A percentile compares a stretch with the other conserved stretches of the same genome.
phyloP scores from a whole-genome alignment of 176 grass and related monocot species.

The Ensete glaucum region DNA sequence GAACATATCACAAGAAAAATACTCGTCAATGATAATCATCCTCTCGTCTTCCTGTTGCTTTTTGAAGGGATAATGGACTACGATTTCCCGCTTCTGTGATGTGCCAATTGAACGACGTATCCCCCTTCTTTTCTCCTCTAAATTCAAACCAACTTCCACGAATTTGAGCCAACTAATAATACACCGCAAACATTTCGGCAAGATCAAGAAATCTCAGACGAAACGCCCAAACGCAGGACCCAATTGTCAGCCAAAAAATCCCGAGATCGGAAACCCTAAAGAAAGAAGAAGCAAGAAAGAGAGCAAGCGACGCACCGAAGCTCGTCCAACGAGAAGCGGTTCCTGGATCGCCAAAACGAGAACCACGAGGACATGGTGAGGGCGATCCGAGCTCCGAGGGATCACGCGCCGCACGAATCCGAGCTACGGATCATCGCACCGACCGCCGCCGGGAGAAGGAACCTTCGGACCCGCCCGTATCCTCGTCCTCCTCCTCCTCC shows the following conservation, averaged over 20 bases:
- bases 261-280: slow-evolving; percentile 3
- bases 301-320: slow-evolving; percentile 49
- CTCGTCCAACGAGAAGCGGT: slow-evolving; percentile 89
- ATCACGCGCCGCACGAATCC: slow-evolving; percentile 9
- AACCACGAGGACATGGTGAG: slow-evolving; percentile 61
- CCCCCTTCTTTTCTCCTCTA: not conserved
- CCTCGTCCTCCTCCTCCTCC: not conserved
- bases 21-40: not conserved
- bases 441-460: not conserved
- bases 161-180: not conserved
- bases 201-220: not conserved
- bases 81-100: not conserved
- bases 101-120: not conserved
- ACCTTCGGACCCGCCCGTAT: not conserved
- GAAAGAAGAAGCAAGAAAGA: slow-evolving; percentile 22
- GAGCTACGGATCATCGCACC: slow-evolving; percentile 7
- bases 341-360: slow-evolving; percentile 71
- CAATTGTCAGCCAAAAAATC: not conserved
- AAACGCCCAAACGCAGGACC: not conserved
- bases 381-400: slow-evolving; percentile 5
- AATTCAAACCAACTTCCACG: not conserved
- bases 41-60: not conserved
- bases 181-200: not conserved
- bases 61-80: not conserved
- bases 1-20: too few relatives aligned